Evolutionary conservation across 805 yeast species (phyloP).

Genomic region (Metschnikowia santaceciliae): DNA sequence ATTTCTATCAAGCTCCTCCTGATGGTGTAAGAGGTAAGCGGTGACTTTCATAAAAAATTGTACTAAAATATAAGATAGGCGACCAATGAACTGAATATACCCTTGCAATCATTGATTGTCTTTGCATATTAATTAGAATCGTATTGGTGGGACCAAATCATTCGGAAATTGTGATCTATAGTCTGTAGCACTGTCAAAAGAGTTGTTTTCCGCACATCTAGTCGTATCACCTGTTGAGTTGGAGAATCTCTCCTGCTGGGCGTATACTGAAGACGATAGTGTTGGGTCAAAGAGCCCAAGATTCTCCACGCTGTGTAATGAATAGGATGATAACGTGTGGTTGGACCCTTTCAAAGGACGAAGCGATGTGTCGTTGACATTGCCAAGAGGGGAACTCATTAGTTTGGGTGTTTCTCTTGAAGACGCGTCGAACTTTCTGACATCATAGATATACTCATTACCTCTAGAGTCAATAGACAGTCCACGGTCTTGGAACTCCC

Average conservation of each 20-base stretch:
- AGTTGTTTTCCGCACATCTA: neutral
- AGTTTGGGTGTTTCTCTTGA: slow-evolving; percentile 12
- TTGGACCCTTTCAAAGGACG: slow-evolving; percentile 31
- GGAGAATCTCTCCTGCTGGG: neutral
- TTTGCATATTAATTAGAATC: neutral
- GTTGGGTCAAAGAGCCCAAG: neutral
- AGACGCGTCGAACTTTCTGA: slow-evolving; percentile 20
- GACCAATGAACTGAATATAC: neutral
- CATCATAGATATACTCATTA: slow-evolving; percentile 17
- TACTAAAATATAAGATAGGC: neutral
- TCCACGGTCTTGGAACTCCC: neutral
- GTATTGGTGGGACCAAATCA: neutral
- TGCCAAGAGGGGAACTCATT: slow-evolving; percentile 12
- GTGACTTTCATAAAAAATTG: neutral
- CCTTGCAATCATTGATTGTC: neutral
- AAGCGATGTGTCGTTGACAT: slow-evolving; percentile 22
- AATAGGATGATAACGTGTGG: slow-evolving; percentile 25
- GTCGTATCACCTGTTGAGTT: neutral
- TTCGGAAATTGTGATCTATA: neutral
- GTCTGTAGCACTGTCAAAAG: neutral
- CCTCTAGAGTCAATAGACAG: neutral
- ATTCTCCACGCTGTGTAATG: neutral
- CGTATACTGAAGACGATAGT: neutral
- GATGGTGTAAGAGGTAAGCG: slow-evolving; percentile 27
- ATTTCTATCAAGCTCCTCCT: slow-evolving; percentile 12